Conservation (phyloP, 257 asterid genomes). For the Solanum neorickii region DNA sequence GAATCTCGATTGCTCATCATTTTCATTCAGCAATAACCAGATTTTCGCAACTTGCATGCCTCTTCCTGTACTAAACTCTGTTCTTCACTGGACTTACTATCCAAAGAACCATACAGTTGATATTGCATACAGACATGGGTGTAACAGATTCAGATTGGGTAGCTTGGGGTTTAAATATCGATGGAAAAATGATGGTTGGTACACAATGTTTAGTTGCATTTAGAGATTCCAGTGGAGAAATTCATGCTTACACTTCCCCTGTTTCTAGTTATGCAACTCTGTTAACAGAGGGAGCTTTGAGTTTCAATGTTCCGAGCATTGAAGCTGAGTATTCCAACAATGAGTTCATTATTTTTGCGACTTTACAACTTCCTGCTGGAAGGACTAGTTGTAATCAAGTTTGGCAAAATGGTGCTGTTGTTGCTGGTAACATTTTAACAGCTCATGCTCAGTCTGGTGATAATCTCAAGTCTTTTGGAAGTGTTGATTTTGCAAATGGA, state of each 20-base stretch:
- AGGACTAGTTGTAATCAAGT: conserved; percentile 45
- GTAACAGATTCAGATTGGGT: conserved; percentile 39
- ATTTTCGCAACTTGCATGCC: conserved; percentile 14
- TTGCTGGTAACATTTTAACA: conserved; percentile 12
- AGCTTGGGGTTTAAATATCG: conserved; percentile 51
- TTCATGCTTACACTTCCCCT: conserved; percentile 45
- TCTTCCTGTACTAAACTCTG: conserved; percentile 44
- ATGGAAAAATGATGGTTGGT: conserved; percentile 28
- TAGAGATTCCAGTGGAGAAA: conserved; percentile 8
- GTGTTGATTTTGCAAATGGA: conserved; percentile 48
- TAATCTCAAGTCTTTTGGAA: conserved; percentile 19
- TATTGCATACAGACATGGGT: conserved; percentile 50
- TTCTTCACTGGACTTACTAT: conserved; percentile 63
- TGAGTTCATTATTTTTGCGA: conserved; percentile 53
- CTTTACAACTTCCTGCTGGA: conserved; percentile 38
- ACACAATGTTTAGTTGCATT: conserved; percentile 56
- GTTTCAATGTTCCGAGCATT: conserved; percentile 40
- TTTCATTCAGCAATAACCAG: conserved; percentile 15
- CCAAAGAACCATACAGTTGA: conserved; percentile 31
- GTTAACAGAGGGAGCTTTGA: conserved; percentile 24
- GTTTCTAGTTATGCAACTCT: background rate
- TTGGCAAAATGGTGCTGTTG: conserved; percentile 57
- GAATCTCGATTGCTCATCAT: conserved; percentile 12
- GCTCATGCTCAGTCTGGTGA: conserved; percentile 6
- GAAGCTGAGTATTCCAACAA: conserved; percentile 20